Conservation (phyloP, 805 yeast genomes). For the Ogataea polymorpha region DNA sequence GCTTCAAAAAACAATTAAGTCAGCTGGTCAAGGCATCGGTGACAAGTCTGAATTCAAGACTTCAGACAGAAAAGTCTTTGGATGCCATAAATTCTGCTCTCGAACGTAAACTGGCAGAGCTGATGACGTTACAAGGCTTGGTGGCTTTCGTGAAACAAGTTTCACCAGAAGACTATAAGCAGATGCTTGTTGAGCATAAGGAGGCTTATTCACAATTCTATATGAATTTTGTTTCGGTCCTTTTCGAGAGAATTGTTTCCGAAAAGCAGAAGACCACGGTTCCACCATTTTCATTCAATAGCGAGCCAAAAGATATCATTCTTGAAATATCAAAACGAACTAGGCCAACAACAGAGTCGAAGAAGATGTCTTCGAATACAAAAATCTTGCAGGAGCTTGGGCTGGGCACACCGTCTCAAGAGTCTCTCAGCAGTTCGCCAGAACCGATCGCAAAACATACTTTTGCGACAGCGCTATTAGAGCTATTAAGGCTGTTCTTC, state of each 20-base stretch:
- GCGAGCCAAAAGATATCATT: constrained; percentile 22
- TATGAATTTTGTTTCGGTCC: constrained; percentile 24
- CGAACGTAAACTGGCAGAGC: constrained; percentile 33
- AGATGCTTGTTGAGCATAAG: constrained; percentile 40
- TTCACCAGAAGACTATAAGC: constrained; percentile 44
- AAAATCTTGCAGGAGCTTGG: constrained; percentile 29
- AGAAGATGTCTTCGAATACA: constrained; percentile 16
- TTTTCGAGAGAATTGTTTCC: constrained; percentile 18
- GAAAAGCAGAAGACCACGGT: constrained; percentile 1
- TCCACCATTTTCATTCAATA: constrained; percentile 19
- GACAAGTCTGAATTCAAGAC: constrained; percentile 30
- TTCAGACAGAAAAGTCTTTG: constrained; percentile 15
- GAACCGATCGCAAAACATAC: constrained; percentile 3
- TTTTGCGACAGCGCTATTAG: constrained; percentile 1
- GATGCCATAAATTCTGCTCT: constrained; percentile 15
- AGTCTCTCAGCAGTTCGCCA: background rate
- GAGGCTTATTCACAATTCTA: constrained; percentile 29
- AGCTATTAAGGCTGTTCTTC: constrained; percentile 13
- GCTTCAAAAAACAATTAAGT: constrained; percentile 36
- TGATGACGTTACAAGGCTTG: constrained; percentile 46
- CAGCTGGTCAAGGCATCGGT: constrained; percentile 28
- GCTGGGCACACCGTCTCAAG: constrained; percentile 7
- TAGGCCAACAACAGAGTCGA: constrained; percentile 9
- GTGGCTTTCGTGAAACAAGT: constrained; percentile 58
- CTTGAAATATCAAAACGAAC: constrained; percentile 10